Evolutionary conservation across 2,329 filamentous ascomycete species (phyloP).

Genomic region (Arthrobotrys conoides): DNA sequence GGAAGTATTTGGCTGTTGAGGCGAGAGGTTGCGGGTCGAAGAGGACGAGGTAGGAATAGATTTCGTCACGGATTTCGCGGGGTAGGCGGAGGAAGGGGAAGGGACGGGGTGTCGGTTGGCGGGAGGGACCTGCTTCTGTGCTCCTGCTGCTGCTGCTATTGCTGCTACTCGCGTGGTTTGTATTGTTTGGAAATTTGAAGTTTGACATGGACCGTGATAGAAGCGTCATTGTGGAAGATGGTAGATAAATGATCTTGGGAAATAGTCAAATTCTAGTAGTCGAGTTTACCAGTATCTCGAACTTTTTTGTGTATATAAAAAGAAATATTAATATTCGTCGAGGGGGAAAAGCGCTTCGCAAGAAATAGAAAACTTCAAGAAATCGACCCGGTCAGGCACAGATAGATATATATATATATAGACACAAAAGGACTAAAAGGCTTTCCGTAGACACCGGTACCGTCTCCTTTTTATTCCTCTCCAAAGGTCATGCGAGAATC

Average conservation of each 20-base stretch:
- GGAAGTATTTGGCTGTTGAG: slow-evolving; percentile 22
- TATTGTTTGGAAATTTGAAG: slow-evolving; percentile 17
- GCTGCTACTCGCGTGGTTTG: background rate
- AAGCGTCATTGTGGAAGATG: slow-evolving; percentile 11
- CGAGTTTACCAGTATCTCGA: background rate
- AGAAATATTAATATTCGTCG: background rate
- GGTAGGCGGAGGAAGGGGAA: slow-evolving; percentile 34
- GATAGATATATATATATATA: background rate
- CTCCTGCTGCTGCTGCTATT: background rate
- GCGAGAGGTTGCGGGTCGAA: slow-evolving; percentile 19
- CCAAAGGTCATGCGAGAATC: slow-evolving; percentile 22
- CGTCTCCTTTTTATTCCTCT: slow-evolving; percentile 12
- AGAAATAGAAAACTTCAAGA: too few species aligned
- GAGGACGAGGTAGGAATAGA: slow-evolving; percentile 35
- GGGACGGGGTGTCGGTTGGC: slow-evolving; percentile 5
- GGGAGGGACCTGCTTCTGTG: slow-evolving; percentile 5
- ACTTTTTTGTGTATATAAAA: too few species aligned
- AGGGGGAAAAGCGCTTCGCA: too few species aligned
- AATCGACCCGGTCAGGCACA: too few species aligned
- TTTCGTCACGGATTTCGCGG: slow-evolving; percentile 35
- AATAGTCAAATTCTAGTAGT: background rate
- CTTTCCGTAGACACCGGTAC: slow-evolving; percentile 13
- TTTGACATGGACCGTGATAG: slow-evolving; percentile 3
- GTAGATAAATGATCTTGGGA: background rate
- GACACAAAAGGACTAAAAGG: background rate